These are phyloP conservation scores for Aureobasidium zeae DNA, from an alignment of 2,329 filamentous ascomycete species.

Conservation along the genomic window DNA sequence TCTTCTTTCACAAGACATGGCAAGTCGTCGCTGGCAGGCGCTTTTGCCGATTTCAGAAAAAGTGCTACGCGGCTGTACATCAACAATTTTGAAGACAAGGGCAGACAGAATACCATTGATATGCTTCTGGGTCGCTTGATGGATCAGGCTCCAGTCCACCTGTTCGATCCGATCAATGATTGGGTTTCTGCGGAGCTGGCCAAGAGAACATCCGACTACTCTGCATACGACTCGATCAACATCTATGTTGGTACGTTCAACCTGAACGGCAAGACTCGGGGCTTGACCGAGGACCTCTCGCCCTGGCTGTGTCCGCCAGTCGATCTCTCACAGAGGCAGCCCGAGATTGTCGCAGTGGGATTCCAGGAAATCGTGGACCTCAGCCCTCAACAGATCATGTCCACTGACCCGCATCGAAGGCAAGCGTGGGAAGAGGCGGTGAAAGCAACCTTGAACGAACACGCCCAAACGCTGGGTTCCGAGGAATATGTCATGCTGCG, in stretches of 20 bases:
- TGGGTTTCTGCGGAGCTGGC: slow-evolving; percentile 69
- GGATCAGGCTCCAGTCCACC: slow-evolving; percentile 70
- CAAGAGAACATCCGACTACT: slow-evolving; percentile 60
- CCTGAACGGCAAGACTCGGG: slow-evolving; percentile 76
- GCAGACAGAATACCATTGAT: slow-evolving; percentile 87
- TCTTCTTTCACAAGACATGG: slow-evolving; percentile 89
- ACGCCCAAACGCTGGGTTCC: slow-evolving; percentile 54
- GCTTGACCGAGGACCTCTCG: slow-evolving; percentile 69
- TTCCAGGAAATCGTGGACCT: slow-evolving; percentile 99
- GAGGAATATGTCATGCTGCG: slow-evolving; percentile 82
- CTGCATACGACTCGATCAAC: slow-evolving; percentile 61
- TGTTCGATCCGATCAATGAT: slow-evolving; percentile 93
- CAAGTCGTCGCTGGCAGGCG: slow-evolving; percentile 90
- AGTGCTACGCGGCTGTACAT: slow-evolving; percentile 90
- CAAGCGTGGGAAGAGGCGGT: slow-evolving; percentile 81
- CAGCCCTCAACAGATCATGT: slow-evolving; percentile 98
- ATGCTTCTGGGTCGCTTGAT: slow-evolving; percentile 81
- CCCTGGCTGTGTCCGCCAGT: slow-evolving; percentile 71
- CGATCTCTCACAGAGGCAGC: slow-evolving; percentile 50
- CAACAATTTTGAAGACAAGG: slow-evolving; percentile 95
- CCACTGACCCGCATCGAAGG: slow-evolving; percentile 80
- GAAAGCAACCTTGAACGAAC: slow-evolving; percentile 62
- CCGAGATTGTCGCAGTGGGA: slow-evolving; percentile 79
- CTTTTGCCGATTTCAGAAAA: slow-evolving; percentile 90
- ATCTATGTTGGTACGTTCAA: slow-evolving; percentile 91